A percentile compares a stretch with the other conserved stretches of the same genome.
These are phyloP conservation scores for Phascolomyces articulosus DNA, from an alignment of 371 early-diverging fungal genomes.

Conservation along the genomic window DNA sequence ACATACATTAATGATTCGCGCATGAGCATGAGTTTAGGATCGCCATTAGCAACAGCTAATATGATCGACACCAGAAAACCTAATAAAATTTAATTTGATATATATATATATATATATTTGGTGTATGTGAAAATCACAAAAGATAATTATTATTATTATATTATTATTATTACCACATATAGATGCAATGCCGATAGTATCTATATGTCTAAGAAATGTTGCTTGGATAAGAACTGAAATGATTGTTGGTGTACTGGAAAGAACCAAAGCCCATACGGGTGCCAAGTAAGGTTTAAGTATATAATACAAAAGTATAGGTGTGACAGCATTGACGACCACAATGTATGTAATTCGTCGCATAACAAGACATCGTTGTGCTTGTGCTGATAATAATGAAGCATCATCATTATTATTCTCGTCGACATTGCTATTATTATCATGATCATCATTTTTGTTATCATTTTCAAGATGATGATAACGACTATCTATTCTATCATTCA, in stretches of 20 bases:
- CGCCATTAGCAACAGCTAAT: conserved; percentile 44
- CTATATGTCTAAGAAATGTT: conserved; percentile 32
- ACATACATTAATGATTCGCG: conserved; percentile 50
- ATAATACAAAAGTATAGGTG: conserved; percentile 42
- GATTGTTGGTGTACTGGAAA: conserved; percentile 43
- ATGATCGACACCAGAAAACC: conserved; percentile 51
- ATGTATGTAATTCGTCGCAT: conserved; percentile 26
- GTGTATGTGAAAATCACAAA: too few relatives aligned
- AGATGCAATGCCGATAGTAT: conserved; percentile 41
- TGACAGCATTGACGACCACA: conserved; percentile 38
- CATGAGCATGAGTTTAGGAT: conserved; percentile 50
- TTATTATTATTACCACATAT: conserved; percentile 30
- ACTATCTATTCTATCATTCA: too few relatives aligned
- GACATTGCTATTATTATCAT: not conserved
- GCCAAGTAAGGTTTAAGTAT: conserved; percentile 34
- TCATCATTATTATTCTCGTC: conserved; percentile 5
- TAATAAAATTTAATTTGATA: conserved; percentile 8
- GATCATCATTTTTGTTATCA: too few relatives aligned
- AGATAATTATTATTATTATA: not conserved
- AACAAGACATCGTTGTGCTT: conserved; percentile 16
- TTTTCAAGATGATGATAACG: too few relatives aligned
- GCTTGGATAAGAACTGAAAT: conserved; percentile 40
- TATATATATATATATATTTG: not conserved
- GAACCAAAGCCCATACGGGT: conserved; percentile 45
- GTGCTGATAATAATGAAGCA: conserved; percentile 9